Percentiles rank a stretch among this genome's conserved stretches.
These are phyloP conservation scores for Leersia perrieri DNA, from an alignment of 176 grass and related monocot genomes.

Conservation along the genomic window DNA sequence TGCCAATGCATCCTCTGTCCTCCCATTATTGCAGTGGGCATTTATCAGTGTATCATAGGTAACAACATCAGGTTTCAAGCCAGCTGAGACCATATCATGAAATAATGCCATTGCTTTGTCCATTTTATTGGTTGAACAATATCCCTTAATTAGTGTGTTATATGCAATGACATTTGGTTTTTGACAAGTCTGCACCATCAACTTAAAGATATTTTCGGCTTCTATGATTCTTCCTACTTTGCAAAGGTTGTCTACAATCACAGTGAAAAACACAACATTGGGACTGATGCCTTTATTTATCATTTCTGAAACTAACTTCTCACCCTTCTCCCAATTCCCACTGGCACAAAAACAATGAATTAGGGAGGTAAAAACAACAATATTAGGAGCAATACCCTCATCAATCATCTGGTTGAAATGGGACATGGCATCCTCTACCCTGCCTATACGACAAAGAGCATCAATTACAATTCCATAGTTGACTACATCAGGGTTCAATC, in stretches of 20 bases:
- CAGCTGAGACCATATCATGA: not conserved
- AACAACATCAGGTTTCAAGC: not conserved
- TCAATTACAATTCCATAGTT: not conserved
- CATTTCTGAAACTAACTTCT: constrained; percentile 35
- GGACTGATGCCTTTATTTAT: not conserved
- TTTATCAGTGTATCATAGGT: not conserved
- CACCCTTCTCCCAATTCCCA: constrained; percentile 22
- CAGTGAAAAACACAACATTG: not conserved
- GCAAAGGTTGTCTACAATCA: constrained; percentile 18
- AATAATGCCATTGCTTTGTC: not conserved
- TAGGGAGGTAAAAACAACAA: not conserved
- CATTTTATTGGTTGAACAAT: not conserved
- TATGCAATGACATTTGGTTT: not conserved
- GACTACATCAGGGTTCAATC: not conserved
- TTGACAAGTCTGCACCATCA: not conserved
- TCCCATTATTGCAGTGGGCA: not conserved
- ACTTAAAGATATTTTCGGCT: not conserved
- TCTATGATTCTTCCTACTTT: constrained; percentile 9
- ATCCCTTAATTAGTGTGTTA: not conserved
- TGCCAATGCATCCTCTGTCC: not conserved
- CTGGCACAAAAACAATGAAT: constrained; percentile 4
- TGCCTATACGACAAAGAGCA: not conserved
- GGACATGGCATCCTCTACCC: constrained; percentile 22
- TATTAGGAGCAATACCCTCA: not conserved
- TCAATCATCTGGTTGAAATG: not conserved